These are phyloP conservation scores for Phytophthora sp. DNA, from an alignment of 352 stramenopile species.

Conservation along the genomic window DNA sequence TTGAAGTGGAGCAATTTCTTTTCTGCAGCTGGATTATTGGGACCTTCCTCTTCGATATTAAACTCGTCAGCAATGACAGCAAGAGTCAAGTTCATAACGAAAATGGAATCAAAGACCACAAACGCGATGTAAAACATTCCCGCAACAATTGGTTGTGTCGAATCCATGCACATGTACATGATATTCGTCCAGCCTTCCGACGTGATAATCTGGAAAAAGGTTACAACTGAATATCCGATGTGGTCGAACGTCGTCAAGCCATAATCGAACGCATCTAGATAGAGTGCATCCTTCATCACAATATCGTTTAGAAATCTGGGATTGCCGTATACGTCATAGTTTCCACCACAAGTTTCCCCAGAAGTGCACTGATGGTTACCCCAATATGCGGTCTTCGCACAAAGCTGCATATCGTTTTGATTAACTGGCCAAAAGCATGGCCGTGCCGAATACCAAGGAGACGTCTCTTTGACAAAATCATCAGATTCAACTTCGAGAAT, in stretches of 20 bases:
- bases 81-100: constrained; percentile 93
- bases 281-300: constrained; percentile 61
- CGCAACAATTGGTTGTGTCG: constrained; percentile 55
- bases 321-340: constrained; percentile 77
- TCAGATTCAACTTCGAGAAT: constrained; percentile 46
- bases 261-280: constrained; percentile 71
- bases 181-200: constrained; percentile 93
- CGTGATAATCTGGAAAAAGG: constrained; percentile 94
- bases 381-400: constrained; percentile 39
- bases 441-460: constrained; percentile 59
- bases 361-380: constrained; percentile 57
- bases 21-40: constrained; percentile 32
- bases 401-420: constrained; percentile 71
- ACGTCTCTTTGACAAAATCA: constrained; percentile 65
- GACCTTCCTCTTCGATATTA: constrained; percentile 55
- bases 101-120: constrained; percentile 91
- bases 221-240: constrained; percentile 86
- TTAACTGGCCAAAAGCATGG: constrained; percentile 95
- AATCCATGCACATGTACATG: constrained; percentile 89
- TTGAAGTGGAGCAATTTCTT: constrained; percentile 18
- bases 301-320: constrained; percentile 50
- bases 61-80: constrained; percentile 93
- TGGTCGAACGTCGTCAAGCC: constrained; percentile 94
- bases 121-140: constrained; percentile 86
- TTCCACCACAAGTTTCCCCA: constrained; percentile 56